Evolutionary conservation across 2,329 filamentous ascomycete genomes (phyloP), one percentile per base, ranked within the genome.

Genomic region (Talaromyces sp.): DNA sequence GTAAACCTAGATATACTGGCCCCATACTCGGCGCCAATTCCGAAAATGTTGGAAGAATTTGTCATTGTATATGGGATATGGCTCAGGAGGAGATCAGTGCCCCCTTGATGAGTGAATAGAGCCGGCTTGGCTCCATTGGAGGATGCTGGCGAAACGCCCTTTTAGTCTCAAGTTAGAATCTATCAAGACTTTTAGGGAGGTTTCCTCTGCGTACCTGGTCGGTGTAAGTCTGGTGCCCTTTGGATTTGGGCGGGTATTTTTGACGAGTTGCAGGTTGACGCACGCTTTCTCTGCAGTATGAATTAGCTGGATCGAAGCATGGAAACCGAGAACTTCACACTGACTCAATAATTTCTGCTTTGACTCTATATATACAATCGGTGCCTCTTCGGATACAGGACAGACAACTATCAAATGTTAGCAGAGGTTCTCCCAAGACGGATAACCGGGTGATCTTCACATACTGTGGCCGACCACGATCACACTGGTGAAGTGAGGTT

Each of bases 341-440:
- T 12, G 17, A 62, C 61, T 62, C 57, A 19, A 26, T 19, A 19
- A 32, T 35, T 19, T 60, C 58, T 46, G 61, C 61, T 48, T 57
- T 62, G 29, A 62, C 52, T 21, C 57, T 59, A 24, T 62, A 62
- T 7, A 62, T 32, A n/a, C 61, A 62, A 41, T 60, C 61, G 4
- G 61, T 62, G 19, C 54, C 57, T 55, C 58, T 46, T 32, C 61
- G 54, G 58, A 62, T 62, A 56, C 61, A 62, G 27, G 57, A 60
- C 31, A 62, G 57, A 54, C 57, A 62, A 50, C 61, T 62, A 27
- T 21, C 31, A 35, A 41, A n/a, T 3, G 31, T 19, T 21, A 26
- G 21, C 26, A 24, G 35, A 9, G 10, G 11, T 12, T 32, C 31
- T 32, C 31, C 9, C 2, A 35, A 26, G 19, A 29, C 38, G 41